A percentile compares a stretch with the other conserved stretches of the same genome.
Evolutionary conservation across 257 asterid species (phyloP).

Genomic region (Petunia secreta): DNA sequence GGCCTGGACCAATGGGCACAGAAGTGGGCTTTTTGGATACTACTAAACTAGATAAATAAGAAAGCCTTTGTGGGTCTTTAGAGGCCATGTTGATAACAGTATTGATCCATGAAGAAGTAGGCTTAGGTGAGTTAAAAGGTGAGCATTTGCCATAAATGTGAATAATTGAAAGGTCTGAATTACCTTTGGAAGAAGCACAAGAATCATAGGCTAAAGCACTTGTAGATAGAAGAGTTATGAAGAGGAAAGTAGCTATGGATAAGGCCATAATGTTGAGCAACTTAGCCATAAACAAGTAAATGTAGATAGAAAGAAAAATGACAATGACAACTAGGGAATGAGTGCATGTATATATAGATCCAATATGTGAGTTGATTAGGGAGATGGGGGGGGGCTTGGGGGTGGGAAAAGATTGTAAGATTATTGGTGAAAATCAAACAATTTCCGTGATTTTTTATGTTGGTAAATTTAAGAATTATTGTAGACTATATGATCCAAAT

Average conservation of each 20-base stretch:
- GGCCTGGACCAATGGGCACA: constrained; percentile 65
- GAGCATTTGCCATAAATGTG: constrained; percentile 83
- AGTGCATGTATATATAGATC: background rate
- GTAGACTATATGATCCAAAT: background rate
- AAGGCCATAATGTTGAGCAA: constrained; percentile 37
- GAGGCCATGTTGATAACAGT: constrained; percentile 60
- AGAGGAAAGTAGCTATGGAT: constrained; percentile 31
- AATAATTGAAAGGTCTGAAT: constrained; percentile 67
- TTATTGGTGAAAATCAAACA: background rate
- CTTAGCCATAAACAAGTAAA: too few species aligned
- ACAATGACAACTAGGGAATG: background rate
- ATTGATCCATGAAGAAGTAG: constrained; percentile 55
- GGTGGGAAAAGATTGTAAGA: background rate
- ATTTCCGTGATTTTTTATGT: background rate
- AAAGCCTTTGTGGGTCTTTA: constrained; percentile 51
- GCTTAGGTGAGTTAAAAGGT: constrained; percentile 53
- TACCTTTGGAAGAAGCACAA: constrained; percentile 45
- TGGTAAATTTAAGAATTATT: background rate
- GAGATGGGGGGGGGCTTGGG: too few species aligned
- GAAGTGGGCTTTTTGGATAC: constrained; percentile 35
- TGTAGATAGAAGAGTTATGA: constrained; percentile 44
- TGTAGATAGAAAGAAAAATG: too few species aligned
- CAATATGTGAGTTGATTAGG: background rate
- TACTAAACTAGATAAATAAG: constrained; percentile 51
- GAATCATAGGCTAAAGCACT: constrained; percentile 49